Evolutionary conservation across 306 rosid species (phyloP).

Genomic region (Malus sieversii): DNA sequence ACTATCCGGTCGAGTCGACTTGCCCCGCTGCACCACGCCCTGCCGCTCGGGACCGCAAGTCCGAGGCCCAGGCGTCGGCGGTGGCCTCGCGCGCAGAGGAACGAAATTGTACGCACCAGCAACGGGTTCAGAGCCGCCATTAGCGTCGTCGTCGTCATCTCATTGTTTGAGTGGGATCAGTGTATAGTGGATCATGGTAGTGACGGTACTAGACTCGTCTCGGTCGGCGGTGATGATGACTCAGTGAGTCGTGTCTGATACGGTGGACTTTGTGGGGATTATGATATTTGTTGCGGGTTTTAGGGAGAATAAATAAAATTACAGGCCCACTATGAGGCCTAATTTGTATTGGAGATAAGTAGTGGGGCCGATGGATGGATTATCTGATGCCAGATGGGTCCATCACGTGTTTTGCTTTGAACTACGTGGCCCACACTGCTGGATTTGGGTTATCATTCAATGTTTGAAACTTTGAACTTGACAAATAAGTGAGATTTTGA

Average conservation of each 20-base stretch:
- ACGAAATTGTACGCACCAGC: constrained; percentile 31
- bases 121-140: constrained; percentile 48
- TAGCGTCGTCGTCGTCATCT: background rate
- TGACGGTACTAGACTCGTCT: background rate
- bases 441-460: background rate
- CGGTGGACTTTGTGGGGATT: background rate
- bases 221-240: background rate
- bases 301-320: background rate
- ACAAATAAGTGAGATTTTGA: too few species aligned
- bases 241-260: background rate
- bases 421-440: background rate
- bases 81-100: constrained; percentile 38
- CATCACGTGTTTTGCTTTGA: background rate
- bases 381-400: background rate
- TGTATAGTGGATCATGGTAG: background rate
- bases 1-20: constrained; percentile 29
- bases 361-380: background rate
- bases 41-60: constrained; percentile 13
- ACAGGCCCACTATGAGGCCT: background rate
- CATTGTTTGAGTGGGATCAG: constrained; percentile 8
- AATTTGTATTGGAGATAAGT: background rate
- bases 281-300: background rate
- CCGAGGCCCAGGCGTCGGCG: constrained; percentile 23
- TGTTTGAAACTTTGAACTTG: too few species aligned
- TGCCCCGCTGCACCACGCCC: constrained; percentile 35